Evolutionary conservation across 805 yeast genomes (phyloP), one percentile per base, ranked within the genome.

Genomic region (Suhomyces pyralidae): DNA sequence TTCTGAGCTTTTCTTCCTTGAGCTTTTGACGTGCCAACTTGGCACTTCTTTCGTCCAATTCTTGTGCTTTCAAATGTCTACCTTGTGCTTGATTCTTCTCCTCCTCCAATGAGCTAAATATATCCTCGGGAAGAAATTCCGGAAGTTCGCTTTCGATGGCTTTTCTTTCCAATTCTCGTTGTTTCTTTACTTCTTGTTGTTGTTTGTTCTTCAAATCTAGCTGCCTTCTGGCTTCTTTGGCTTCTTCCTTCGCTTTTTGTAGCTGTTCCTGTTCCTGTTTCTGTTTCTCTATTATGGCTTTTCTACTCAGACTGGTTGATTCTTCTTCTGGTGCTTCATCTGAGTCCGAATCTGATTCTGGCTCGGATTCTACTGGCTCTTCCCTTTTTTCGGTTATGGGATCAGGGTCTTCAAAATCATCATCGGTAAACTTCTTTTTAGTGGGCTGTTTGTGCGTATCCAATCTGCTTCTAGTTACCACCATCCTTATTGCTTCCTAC

Each of bases 311-410:
- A 7, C 62, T 51, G 5, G 70, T 68, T 7, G 76, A 68, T 52
- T 75, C 79, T 56, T 74, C 79, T 60, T 75, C 79, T 14, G 80
- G 80, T 1, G 79, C 79, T 7, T 71, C 77, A 56, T 74, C 71
- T 8, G 60, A 54, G 40, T 60, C 65, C 5, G 52, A 44, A 19
- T 56, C 71, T 17, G 54, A 53, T 10, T 58, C 69, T 3, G 51
- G 46, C 19, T 55, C 58, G 17, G 52, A 61, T n/a, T 32, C 36
- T 7, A 32, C 17, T 2, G 17, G 36, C 36, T 32, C 17, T n/a
- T 32, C 36, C 36, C n/a, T 17, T 7, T 32, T 12, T 28, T 28
- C 12, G 32, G 32, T 28, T 28, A 28, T 32, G 36, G 17, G 8
- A 12, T n/a, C n/a, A 3, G 7, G 36, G 7, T 19, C 24, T 38